Conservation (phyloP, 768 basidiomycete genomes). For the Cantharellus cinnabarinus region DNA sequence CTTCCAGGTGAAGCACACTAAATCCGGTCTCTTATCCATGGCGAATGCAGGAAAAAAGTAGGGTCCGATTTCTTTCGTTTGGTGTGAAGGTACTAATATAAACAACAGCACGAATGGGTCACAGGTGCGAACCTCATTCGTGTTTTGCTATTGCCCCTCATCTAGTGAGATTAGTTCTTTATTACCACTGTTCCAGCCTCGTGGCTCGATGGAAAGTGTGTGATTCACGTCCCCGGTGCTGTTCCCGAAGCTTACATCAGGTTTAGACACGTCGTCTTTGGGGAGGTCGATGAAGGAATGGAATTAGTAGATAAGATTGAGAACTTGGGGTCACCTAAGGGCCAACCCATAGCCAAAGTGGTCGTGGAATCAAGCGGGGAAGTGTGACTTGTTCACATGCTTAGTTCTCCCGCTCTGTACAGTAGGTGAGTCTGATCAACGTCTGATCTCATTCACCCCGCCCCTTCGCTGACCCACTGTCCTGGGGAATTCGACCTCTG, state of each 20-base stretch:
- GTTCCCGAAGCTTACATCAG: not conserved
- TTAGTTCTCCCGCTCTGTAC: no score
- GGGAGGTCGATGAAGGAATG: slow-evolving; percentile 24
- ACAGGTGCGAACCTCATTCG: not conserved
- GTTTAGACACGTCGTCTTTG: slow-evolving; percentile 25
- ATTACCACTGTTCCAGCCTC: slow-evolving; percentile 20
- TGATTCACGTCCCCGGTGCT: not conserved
- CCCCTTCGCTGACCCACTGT: no score
- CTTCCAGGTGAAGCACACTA: slow-evolving; percentile 20
- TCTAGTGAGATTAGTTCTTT: slow-evolving; percentile 18
- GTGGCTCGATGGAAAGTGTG: slow-evolving; percentile 18
- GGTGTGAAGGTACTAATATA: not conserved
- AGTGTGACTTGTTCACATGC: no score
- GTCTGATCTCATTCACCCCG: no score
- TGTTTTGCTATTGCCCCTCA: not conserved
- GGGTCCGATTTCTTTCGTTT: not conserved
- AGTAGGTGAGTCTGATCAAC: no score
- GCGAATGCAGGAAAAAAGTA: slow-evolving; percentile 29
- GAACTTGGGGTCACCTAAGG: slow-evolving; percentile 13
- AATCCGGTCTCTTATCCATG: slow-evolving; percentile 26
- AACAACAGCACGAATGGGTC: not conserved
- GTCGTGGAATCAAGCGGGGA: slow-evolving; percentile 8
- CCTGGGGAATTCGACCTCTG: no score
- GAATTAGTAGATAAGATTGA: slow-evolving; percentile 21
- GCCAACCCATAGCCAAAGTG: slow-evolving; percentile 14